Conservation (phyloP, 192 early-diverging fungal species). For the Jimgerdemannia lactiflua region DNA sequence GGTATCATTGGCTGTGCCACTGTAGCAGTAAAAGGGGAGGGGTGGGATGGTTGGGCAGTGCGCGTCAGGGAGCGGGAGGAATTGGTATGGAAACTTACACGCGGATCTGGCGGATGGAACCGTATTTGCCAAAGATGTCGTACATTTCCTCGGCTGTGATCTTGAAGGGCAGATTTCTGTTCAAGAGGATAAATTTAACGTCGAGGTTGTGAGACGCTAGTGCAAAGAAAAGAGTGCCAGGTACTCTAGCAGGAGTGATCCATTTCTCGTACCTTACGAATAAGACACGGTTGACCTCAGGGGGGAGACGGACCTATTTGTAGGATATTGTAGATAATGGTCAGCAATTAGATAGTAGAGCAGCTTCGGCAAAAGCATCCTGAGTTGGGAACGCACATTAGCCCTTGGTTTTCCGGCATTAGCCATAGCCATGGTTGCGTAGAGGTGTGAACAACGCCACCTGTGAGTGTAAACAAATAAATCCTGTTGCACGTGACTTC, state of each 20-base stretch:
- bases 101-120: constrained; percentile 92
- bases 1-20: constrained; percentile 81
- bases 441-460: background rate
- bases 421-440: constrained; percentile 11
- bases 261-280: constrained; percentile 65
- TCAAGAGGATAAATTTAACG: background rate
- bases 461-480: too few relatives aligned
- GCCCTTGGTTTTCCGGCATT: constrained; percentile 7
- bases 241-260: too few relatives aligned
- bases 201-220: background rate
- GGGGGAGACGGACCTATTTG: constrained; percentile 69
- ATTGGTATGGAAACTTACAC: constrained; percentile 31
- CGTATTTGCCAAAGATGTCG: constrained; percentile 97
- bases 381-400: background rate
- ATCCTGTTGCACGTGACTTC: too few relatives aligned
- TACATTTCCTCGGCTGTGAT: constrained; percentile 97
- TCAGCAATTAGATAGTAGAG: background rate
- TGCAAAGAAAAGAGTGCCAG: too few relatives aligned
- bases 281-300: constrained; percentile 93
- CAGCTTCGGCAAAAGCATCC: background rate
- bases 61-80: background rate
- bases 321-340: background rate
- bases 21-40: constrained; percentile 7
- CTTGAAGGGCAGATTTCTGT: constrained; percentile 93
- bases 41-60: background rate